Evolutionary conservation across 2,329 filamentous ascomycete genomes (phyloP).

Genomic region (Emericellopsis cladophorae): DNA sequence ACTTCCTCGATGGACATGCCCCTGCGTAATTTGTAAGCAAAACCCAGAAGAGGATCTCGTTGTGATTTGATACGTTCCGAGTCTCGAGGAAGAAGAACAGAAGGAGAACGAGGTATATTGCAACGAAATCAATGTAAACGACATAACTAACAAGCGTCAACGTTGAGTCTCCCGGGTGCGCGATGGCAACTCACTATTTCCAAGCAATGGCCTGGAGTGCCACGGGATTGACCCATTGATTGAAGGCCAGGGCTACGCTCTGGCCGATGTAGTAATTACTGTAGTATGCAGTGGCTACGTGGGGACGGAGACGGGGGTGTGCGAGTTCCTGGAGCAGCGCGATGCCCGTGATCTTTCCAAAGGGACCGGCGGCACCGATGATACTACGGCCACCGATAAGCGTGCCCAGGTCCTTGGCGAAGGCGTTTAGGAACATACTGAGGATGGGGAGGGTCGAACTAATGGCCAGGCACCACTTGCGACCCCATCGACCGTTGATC

Average conservation of each 20-base stretch:
- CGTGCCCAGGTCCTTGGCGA: constrained; percentile 21
- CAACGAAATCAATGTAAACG: constrained; percentile 8
- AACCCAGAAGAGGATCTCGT: too few species aligned
- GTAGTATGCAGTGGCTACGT: constrained; percentile 3
- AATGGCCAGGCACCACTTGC: constrained; percentile 12
- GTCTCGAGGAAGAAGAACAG: constrained; percentile 11
- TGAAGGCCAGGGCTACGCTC: constrained; percentile 8
- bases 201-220: constrained; percentile 9
- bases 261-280: constrained; percentile 29
- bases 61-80: background rate
- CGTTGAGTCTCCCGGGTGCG: background rate
- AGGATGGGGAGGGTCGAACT: constrained; percentile 13
- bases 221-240: constrained; percentile 10
- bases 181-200: constrained; percentile 8
- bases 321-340: constrained; percentile 3
- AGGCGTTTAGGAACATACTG: constrained; percentile 7
- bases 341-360: constrained; percentile 11
- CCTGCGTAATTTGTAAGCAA: background rate
- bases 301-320: constrained; percentile 3
- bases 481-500: constrained; percentile 12
- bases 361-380: constrained; percentile 36
- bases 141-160: constrained; percentile 1
- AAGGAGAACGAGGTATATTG: constrained; percentile 8
- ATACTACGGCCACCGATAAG: constrained; percentile 37
- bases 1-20: constrained; percentile 3